Evolutionary conservation across 345 rosid genomes (phyloP).

Genomic region (Salix exigua): DNA sequence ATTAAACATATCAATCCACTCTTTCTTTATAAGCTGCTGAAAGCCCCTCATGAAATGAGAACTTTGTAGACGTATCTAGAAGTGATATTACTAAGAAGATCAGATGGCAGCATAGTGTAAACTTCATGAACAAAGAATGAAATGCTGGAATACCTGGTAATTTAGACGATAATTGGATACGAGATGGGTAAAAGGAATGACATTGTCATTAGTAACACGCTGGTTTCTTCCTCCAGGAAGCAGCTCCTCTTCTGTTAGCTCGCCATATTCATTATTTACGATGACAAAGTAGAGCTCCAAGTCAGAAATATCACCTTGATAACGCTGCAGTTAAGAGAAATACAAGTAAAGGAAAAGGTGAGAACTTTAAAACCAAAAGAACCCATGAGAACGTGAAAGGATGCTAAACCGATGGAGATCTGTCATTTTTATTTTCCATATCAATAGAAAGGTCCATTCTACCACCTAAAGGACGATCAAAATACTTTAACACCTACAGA

Average conservation of each 20-base stretch:
- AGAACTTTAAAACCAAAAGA: conserved; percentile 4
- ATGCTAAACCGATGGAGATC: not conserved
- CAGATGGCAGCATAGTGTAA: not conserved
- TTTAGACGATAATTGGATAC: conserved; percentile 96
- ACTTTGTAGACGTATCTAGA: conserved; percentile 95
- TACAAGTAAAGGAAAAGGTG: not conserved
- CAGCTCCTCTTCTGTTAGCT: conserved; percentile 91
- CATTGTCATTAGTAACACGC: conserved; percentile 85
- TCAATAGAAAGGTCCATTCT: not conserved
- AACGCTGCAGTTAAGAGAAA: conserved; percentile 56
- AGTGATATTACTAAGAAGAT: conserved; percentile 9
- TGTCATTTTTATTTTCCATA: not conserved
- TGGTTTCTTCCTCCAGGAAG: conserved; percentile 78
- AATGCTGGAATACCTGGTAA: conserved; percentile 55
- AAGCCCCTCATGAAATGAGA: conserved; percentile 87
- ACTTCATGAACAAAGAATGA: conserved; percentile 1
- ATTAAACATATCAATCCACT: conserved; percentile 95
- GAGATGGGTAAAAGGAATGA: conserved; percentile 84
- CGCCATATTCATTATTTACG: conserved; percentile 95
- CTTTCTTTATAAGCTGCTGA: conserved; percentile 91
- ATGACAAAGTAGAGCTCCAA: conserved; percentile 91
- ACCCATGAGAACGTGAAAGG: not conserved
- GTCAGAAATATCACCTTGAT: conserved; percentile 68
- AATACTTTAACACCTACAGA: not conserved
- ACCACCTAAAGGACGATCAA: not conserved